Percentiles rank a stretch among this genome's conserved stretches.
These are phyloP conservation scores for Aspergillus conjunctus DNA, from an alignment of 495 filamentous ascomycete genomes.

Conservation along the genomic window DNA sequence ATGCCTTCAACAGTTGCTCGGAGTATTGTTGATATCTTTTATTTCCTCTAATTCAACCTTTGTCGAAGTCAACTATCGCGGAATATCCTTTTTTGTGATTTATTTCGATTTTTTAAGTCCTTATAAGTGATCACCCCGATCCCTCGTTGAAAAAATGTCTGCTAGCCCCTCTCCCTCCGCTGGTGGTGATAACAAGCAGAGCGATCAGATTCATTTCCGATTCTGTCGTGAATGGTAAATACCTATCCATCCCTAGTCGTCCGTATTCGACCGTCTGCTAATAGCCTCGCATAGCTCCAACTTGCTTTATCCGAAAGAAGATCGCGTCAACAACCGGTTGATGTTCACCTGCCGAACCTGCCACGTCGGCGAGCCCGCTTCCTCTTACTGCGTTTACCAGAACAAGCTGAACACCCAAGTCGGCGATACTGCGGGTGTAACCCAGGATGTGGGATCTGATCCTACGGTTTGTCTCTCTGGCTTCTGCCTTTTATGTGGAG, in stretches of 20 bases:
- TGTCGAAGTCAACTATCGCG: neutral
- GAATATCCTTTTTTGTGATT: neutral
- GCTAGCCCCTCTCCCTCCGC: constrained; percentile 62
- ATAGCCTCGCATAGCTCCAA: constrained; percentile 65
- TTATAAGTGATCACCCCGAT: neutral
- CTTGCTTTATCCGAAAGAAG: constrained; percentile 96
- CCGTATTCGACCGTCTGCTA: constrained; percentile 18
- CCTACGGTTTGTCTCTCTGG: constrained; percentile 84
- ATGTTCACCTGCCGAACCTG: constrained; percentile 89
- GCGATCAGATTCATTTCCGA: constrained; percentile 86
- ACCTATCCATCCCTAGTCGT: constrained; percentile 4
- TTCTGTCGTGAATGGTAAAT: constrained; percentile 94
- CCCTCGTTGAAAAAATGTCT: constrained; percentile 46
- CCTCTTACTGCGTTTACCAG: constrained; percentile 83
- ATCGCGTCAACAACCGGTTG: constrained; percentile 63
- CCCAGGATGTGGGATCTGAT: constrained; percentile 92
- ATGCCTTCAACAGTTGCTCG: neutral
- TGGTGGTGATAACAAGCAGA: constrained; percentile 56
- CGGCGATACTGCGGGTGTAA: constrained; percentile 95
- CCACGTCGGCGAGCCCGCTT: constrained; percentile 82
- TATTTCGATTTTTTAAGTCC: neutral
- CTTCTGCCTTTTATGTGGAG: constrained; percentile 57
- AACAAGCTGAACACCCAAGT: constrained; percentile 86
- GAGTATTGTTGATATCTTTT: neutral
- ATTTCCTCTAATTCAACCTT: neutral